These are phyloP conservation scores for Dactylis glomerata DNA, from an alignment of 176 grass and related monocot species.

Conservation along the genomic window DNA sequence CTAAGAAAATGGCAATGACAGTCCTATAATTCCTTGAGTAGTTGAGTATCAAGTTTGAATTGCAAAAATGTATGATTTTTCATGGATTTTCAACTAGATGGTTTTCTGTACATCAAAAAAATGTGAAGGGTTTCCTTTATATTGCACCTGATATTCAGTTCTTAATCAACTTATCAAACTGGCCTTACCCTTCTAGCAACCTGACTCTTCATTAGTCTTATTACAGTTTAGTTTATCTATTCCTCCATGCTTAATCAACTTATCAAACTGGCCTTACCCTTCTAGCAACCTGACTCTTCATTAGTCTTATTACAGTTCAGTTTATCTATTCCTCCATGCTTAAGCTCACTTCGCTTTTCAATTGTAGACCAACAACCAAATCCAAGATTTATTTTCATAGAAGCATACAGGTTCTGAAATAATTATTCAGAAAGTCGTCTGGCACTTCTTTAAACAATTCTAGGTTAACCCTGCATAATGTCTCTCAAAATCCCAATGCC, in stretches of 20 bases:
- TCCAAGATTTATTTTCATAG: background rate
- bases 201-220: too few species aligned
- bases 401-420: too few species aligned
- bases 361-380: background rate
- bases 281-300: too few species aligned
- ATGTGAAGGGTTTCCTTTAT: background rate
- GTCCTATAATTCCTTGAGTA: background rate
- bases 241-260: too few species aligned
- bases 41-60: background rate
- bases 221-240: too few species aligned
- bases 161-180: slow-evolving; percentile 1
- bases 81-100: background rate
- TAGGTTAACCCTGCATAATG: slow-evolving; percentile 1
- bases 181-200: background rate
- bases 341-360: background rate
- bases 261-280: too few species aligned
- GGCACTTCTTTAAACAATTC: background rate
- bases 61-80: background rate
- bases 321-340: background rate
- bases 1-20: background rate
- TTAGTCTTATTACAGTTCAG: too few species aligned
- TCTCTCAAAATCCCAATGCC: background rate
- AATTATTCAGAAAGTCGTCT: background rate
- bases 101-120: background rate
- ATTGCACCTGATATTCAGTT: background rate